Conservation (phyloP, 345 rosid species). For the Eutrema japonicum region DNA sequence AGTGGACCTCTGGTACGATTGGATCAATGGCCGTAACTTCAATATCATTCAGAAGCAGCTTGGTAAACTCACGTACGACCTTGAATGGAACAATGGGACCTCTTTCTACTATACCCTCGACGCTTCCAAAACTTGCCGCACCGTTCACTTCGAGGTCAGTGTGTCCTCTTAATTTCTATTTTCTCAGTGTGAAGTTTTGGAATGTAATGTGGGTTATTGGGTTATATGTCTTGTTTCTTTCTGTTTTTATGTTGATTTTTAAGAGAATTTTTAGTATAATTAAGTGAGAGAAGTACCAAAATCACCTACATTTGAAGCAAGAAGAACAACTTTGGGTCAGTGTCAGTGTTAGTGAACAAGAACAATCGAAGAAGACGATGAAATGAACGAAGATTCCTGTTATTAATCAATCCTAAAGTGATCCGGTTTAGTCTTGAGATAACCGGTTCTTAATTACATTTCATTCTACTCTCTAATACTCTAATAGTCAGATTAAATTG, state of each 20-base stretch:
- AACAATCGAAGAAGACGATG: too few species aligned
- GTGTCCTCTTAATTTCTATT: neutral
- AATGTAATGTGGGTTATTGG: neutral
- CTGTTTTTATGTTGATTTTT: neutral
- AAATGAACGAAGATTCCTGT: too few species aligned
- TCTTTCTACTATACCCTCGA: constrained; percentile 61
- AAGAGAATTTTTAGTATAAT: neutral
- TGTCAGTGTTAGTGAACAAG: neutral
- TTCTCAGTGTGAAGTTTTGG: neutral
- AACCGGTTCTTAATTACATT: too few species aligned
- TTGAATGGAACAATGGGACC: constrained; percentile 73
- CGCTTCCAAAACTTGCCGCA: constrained; percentile 49
- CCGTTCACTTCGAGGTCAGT: constrained; percentile 54
- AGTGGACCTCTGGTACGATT: constrained; percentile 73
- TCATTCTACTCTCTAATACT: too few species aligned
- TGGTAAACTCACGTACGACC: constrained; percentile 56
- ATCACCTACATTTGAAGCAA: neutral
- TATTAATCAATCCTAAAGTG: too few species aligned
- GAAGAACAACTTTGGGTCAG: neutral
- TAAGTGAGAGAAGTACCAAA: neutral
- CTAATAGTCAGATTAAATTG: neutral
- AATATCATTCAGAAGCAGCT: constrained; percentile 75
- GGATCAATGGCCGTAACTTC: constrained; percentile 70
- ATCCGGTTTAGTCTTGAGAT: too few species aligned
- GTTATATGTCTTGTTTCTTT: neutral